Evolutionary conservation across 805 yeast genomes (phyloP).

Genomic region (Candida krabiensis): DNA sequence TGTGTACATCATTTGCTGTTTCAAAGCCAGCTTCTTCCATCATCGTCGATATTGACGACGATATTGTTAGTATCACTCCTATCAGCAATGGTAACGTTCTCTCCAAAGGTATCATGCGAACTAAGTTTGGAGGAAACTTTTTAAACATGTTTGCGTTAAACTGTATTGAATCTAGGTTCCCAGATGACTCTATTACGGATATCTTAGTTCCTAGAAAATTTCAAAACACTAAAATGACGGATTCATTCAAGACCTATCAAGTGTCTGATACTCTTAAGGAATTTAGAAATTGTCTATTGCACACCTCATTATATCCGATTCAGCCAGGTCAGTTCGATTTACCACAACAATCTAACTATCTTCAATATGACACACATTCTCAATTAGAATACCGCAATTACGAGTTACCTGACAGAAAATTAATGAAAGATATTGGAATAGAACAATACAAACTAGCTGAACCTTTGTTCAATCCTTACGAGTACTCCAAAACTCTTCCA

Average conservation of each 20-base stretch:
- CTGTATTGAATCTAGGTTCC: conserved; percentile 39
- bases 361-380: conserved; percentile 30
- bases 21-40: conserved; percentile 73
- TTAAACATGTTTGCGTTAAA: conserved; percentile 62
- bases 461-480: conserved; percentile 67
- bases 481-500: conserved; percentile 40
- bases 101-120: conserved; percentile 61
- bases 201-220: conserved; percentile 35
- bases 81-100: conserved; percentile 73
- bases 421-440: conserved; percentile 43
- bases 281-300: conserved; percentile 41
- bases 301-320: conserved; percentile 29
- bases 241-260: conserved; percentile 41
- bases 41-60: conserved; percentile 77
- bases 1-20: conserved; percentile 74
- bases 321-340: conserved; percentile 26
- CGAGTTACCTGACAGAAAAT: conserved; percentile 59
- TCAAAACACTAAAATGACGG: conserved; percentile 29
- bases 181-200: conserved; percentile 29
- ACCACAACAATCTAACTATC: conserved; percentile 35
- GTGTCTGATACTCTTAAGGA: conserved; percentile 44
- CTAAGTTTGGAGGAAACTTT: conserved; percentile 84
- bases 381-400: conserved; percentile 46
- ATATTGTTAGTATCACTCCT: conserved; percentile 71
- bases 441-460: conserved; percentile 61